Conservation (phyloP, 2,329 filamentous ascomycete species). For the Trichoderma sp. region DNA sequence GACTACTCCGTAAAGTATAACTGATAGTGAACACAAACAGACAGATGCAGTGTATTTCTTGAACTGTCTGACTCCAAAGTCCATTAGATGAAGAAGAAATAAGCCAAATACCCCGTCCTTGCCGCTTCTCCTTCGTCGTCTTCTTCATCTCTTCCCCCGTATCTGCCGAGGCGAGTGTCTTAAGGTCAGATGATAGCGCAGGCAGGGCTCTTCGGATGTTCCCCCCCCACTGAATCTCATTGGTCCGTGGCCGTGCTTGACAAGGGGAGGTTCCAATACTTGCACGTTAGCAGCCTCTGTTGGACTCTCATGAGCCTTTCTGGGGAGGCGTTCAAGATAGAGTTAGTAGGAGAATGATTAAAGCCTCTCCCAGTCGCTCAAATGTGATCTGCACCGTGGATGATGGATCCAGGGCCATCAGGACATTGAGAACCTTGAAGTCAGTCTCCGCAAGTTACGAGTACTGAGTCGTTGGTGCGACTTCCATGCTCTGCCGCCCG, state of each 20-base stretch:
- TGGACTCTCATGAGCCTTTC: not conserved
- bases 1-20: not conserved
- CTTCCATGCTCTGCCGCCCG: not conserved
- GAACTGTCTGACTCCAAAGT: not conserved
- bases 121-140: not conserved
- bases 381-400: not conserved
- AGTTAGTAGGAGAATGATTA: not conserved
- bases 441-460: not conserved
- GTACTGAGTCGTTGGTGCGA: not conserved
- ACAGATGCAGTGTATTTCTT: not conserved
- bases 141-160: not conserved
- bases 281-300: not conserved
- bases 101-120: not conserved
- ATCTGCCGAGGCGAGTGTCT: not conserved
- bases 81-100: not conserved
- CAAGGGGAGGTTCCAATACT: not conserved
- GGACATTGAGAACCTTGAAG: not conserved
- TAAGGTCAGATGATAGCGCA: not conserved
- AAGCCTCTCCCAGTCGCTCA: not conserved
- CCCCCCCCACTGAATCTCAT: not conserved
- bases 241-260: not conserved
- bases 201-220: not conserved
- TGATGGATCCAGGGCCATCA: not conserved
- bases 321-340: not conserved
- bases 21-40: not conserved